Conservation (phyloP, 371 early-diverging fungal species). For the Quaeritorhiza haematococci region DNA sequence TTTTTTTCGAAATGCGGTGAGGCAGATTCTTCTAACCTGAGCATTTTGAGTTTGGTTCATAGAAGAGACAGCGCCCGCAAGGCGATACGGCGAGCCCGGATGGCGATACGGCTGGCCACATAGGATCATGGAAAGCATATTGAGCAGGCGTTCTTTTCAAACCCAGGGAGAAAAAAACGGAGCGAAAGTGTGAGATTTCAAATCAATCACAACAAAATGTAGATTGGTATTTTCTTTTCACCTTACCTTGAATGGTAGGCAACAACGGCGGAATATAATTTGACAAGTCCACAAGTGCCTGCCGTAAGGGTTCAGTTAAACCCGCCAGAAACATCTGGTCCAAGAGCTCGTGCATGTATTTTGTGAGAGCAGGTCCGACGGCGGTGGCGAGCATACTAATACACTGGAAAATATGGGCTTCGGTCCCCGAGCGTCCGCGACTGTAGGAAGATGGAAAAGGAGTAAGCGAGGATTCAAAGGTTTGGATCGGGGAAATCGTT, state of each 20-base stretch:
- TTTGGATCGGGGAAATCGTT: no score
- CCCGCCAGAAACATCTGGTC: slow-evolving; percentile 90
- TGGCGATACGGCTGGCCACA: slow-evolving; percentile 82
- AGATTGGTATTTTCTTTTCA: not conserved
- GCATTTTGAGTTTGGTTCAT: slow-evolving; percentile 11
- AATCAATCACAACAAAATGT: not conserved
- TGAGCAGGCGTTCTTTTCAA: slow-evolving; percentile 70
- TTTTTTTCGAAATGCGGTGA: no score
- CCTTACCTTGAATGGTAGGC: slow-evolving; percentile 79
- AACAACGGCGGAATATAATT: slow-evolving; percentile 77
- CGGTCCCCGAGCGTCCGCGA: slow-evolving; percentile 21
- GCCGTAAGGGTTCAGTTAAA: slow-evolving; percentile 74
- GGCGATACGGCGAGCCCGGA: slow-evolving; percentile 66
- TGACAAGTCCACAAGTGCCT: slow-evolving; percentile 76
- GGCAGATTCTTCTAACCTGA: no score
- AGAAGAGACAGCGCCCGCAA: no score
- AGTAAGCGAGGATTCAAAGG: not conserved
- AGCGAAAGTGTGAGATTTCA: not conserved
- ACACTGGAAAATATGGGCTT: slow-evolving; percentile 75
- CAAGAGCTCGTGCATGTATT: slow-evolving; percentile 79
- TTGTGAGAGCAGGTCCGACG: slow-evolving; percentile 81
- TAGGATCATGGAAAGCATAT: slow-evolving; percentile 82
- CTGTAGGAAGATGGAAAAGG: not conserved
- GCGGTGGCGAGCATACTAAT: slow-evolving; percentile 84
- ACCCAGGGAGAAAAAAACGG: not conserved